Evolutionary conservation across 305 asterid species (phyloP), one percentile per base, ranked within the genome.

Genomic region (Salvia sclarea): DNA sequence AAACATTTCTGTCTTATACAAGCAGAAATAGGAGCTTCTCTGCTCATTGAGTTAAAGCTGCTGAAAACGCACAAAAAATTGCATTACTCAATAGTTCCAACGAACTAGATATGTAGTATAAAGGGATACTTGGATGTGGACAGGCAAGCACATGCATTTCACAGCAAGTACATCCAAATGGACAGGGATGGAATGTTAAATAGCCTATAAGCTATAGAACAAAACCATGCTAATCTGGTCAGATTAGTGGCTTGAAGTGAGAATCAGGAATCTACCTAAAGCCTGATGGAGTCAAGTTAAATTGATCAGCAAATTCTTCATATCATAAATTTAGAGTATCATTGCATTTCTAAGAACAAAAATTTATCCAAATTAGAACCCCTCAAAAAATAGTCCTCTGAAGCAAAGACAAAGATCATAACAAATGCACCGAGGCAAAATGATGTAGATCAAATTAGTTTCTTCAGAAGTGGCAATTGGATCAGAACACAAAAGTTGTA

Each of bases 181-280:
- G 52, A 22, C 18, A 33, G 28, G 13, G 25, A 67, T 62, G 45
- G 47, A 60, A 17, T 53, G 53, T 21, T 20, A 22, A 57, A 35
- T 45, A 54, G 8, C 11, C 33, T 28, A 16, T 35, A 56, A 10
- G 22, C 22, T 33, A 41, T 53, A 41, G 60, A 21, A 66, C 31
- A 58, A 45, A 49, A 70, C 17, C 60, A 71, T 25, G 22, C 30
- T 17, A 22, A 66, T 49, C 38, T 25, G 52, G 41, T 57, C 59
- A 47, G 56, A 47, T 18, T 18, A 41, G 76, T 43, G 35, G 57
- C 56, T 12, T n/a, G 55, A 43, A 76, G 37, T 31, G 59, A 70
- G 52, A 37, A 35, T 25, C 44, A 47, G 60, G 64, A 63, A 12
- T 43, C 38, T 45, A 44, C 28, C 50, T 54, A 67, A 54, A 54